Percentiles rank a stretch among this genome's conserved stretches.
Evolutionary conservation across 2,329 filamentous ascomycete genomes (phyloP).

Genomic region (Stachybotrys chartarum): DNA sequence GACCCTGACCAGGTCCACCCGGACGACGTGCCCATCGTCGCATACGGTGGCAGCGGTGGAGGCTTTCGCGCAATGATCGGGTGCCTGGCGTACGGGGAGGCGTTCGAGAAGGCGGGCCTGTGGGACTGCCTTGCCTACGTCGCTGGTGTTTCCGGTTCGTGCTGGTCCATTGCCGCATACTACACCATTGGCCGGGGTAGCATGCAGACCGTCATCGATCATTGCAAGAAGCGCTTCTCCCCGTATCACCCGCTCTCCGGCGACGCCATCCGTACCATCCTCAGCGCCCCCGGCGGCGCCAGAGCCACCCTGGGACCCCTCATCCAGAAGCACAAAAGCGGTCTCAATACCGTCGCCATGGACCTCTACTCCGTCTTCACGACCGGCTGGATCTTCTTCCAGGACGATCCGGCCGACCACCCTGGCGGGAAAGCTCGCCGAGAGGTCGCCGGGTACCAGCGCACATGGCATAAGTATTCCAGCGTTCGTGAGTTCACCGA

Average conservation of each 20-base stretch:
- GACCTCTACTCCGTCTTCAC: constrained; percentile 6
- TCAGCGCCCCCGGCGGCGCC: constrained; percentile 4
- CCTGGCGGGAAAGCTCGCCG: background rate
- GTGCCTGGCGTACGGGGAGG: constrained; percentile 3
- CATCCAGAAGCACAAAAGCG: constrained; percentile 4
- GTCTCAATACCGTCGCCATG: constrained; percentile 3
- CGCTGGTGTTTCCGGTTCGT: constrained; percentile 4
- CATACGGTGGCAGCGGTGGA: constrained; percentile 5
- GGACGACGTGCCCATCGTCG: constrained; percentile 3
- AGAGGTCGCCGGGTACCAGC: constrained; percentile 2
- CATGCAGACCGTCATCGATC: constrained; percentile 5
- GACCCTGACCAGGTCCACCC: constrained; percentile 1
- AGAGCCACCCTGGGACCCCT: constrained; percentile 4
- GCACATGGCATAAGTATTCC: constrained; percentile 4
- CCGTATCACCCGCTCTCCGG: constrained; percentile 5
- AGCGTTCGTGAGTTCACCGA: constrained; percentile 3
- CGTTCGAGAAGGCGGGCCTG: constrained; percentile 2
- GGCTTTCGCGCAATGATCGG: constrained; percentile 7
- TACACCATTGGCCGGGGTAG: constrained; percentile 2
- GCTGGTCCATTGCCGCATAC: constrained; percentile 4
- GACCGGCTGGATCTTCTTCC: constrained; percentile 6
- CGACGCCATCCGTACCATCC: constrained; percentile 5
- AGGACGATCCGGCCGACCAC: background rate
- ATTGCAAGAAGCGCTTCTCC: constrained; percentile 5
- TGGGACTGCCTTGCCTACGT: constrained; percentile 5